A percentile compares a stretch with the other conserved stretches of the same genome.
phyloP scores from a whole-genome alignment of 371 early-diverging fungal genomes.

The Entomophthora muscae region DNA sequence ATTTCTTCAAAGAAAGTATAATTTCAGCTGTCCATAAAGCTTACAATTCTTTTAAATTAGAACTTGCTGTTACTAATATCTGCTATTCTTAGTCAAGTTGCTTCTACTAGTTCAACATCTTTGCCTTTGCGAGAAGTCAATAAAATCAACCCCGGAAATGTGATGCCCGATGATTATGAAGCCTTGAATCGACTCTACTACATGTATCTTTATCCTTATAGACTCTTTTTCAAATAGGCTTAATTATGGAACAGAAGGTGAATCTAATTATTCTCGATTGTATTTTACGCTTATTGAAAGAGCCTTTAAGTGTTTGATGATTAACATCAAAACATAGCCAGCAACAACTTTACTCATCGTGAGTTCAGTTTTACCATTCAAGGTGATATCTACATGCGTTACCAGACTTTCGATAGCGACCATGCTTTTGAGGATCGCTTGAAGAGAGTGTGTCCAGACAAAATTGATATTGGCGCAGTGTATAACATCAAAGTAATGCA shows the following conservation, averaged over 20 bases:
- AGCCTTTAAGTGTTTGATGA: slow-evolving; percentile 10
- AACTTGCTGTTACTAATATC: not conserved
- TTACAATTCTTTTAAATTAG: not conserved
- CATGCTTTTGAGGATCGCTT: slow-evolving; percentile 67
- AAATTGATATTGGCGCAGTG: slow-evolving; percentile 97
- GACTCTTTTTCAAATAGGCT: slow-evolving; percentile 65
- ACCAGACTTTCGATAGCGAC: slow-evolving; percentile 54
- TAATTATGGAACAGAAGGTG: slow-evolving; percentile 46
- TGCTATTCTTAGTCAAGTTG: not conserved
- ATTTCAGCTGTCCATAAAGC: not conserved
- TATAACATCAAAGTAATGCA: slow-evolving; percentile 49
- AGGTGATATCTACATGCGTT: slow-evolving; percentile 71
- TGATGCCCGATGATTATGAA: not conserved
- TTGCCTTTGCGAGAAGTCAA: not conserved
- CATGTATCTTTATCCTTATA: slow-evolving; percentile 65
- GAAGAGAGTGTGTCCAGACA: slow-evolving; percentile 50
- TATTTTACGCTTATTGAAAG: not conserved
- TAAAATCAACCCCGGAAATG: not conserved
- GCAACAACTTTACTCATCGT: slow-evolving; percentile 53
- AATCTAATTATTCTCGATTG: not conserved
- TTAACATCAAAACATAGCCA: slow-evolving; percentile 12
- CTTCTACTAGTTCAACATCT: not conserved
- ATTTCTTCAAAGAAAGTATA: too few relatives aligned
- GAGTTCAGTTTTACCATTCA: slow-evolving; percentile 87
- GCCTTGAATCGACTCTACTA: slow-evolving; percentile 33